Evolutionary conservation across 2,329 filamentous ascomycete species (phyloP).

Genomic region (Xylaria polymorpha): DNA sequence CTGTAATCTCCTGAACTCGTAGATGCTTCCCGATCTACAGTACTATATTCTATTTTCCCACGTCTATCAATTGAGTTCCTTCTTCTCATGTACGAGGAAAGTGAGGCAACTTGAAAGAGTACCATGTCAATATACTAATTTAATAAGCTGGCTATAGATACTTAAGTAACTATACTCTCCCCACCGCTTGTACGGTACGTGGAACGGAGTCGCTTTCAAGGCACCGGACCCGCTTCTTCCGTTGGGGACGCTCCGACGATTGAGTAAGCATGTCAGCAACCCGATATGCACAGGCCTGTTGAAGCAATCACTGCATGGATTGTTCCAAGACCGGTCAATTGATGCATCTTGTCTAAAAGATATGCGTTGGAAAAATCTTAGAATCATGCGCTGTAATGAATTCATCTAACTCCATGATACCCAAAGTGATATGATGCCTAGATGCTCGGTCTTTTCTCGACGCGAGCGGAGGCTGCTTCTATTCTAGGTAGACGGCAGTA

Average conservation of each 20-base stretch:
- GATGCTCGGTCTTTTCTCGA: not conserved
- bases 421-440: not conserved
- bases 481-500: constrained; percentile 21
- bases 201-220: constrained; percentile 17
- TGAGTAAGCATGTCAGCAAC: constrained; percentile 30
- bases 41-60: not conserved
- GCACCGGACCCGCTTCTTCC: constrained; percentile 38
- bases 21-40: not conserved
- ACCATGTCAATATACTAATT: not conserved
- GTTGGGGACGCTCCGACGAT: constrained; percentile 44
- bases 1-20: not conserved
- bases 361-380: not conserved
- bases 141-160: not conserved
- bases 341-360: too few species aligned
- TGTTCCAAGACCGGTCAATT: too few species aligned
- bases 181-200: not conserved
- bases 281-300: not conserved
- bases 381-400: not conserved
- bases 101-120: not conserved
- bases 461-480: constrained; percentile 19
- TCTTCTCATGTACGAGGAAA: not conserved
- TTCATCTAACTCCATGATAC: not conserved
- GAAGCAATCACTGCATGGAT: too few species aligned
- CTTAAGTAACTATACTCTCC: not conserved
- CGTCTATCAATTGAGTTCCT: not conserved